Evolutionary conservation across 495 filamentous ascomycete genomes (phyloP).

Genomic region (Aspergillus leporis): DNA sequence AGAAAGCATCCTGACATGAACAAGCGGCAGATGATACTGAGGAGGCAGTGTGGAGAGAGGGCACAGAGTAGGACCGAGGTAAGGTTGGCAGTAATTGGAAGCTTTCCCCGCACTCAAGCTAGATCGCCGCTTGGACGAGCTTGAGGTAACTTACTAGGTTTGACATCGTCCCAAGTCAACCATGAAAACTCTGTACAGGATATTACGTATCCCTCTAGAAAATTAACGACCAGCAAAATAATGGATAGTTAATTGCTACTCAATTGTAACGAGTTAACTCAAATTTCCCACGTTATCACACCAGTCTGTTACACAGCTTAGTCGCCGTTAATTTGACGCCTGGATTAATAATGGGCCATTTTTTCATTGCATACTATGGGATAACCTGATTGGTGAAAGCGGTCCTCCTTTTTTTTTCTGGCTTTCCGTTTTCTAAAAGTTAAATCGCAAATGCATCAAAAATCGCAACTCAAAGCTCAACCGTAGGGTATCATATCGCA

Average conservation of each 20-base stretch:
- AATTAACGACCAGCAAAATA: no score
- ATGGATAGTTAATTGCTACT: no score
- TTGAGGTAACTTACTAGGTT: no score
- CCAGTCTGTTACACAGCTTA: no score
- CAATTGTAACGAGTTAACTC: no score
- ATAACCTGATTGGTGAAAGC: not conserved
- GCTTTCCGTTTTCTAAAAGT: not conserved
- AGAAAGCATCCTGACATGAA: no score
- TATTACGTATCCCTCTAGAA: not conserved
- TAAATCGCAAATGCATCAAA: constrained; percentile 30
- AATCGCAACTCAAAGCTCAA: constrained; percentile 41
- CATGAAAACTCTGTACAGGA: no score
- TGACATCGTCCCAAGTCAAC: no score
- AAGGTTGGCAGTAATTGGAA: not conserved
- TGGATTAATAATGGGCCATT: no score
- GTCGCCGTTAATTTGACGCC: no score
- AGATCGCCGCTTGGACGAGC: not conserved
- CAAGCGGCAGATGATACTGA: no score
- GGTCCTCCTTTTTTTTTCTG: constrained; percentile 18
- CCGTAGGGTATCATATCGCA: constrained; percentile 54
- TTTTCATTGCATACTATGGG: not conserved
- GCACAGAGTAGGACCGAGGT: not conserved
- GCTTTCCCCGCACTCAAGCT: constrained; percentile 19
- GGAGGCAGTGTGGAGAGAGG: not conserved
- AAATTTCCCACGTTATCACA: no score